Evolutionary conservation across 2,329 filamentous ascomycete species (phyloP), one percentile per base, ranked within the genome.

Genomic region (Amauroascus niger): DNA sequence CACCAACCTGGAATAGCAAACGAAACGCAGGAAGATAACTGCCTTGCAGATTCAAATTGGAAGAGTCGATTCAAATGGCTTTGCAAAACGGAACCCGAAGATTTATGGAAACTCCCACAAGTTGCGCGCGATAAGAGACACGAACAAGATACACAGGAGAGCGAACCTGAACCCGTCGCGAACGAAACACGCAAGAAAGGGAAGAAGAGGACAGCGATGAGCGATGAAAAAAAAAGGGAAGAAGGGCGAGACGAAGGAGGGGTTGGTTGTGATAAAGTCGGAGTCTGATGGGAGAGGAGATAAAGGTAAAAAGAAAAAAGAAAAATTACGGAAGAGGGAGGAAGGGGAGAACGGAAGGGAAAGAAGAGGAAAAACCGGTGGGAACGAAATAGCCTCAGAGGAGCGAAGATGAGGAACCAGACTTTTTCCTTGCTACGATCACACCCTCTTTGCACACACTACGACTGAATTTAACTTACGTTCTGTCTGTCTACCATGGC

Each of bases 111-210:
- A 33, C 32, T 40, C 32, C 43, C 30, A 51, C 40, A 40, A 33
- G 41, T 44, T 47, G 48, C 47, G 43, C 49, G 39, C 39, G 35
- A 49, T 11, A 32, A 51, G 45, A 18, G 41, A 35, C 16, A 51
- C 20, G 16, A 51, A 43, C 18, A 52, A 22, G 40, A 55, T 35
- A 50, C 24, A 48, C 37, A 49, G 48, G 44, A 45, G 22, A 50
- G 37, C 28, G 20, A 49, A 55, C 53, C 47, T 55, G 37, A 52
- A 44, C 49, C 49, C 39, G 49, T 52, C 41, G 49, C 49, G 49
- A 52, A 52, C 49, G 39, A 45, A 52, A 51, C 43, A 33, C 37
- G 45, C 52, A 41, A 30, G 16, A 48, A 48, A 48, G 28, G n/a
- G 49, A 22, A 51, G 39, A 22, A 28, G 45, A n/a, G 24, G n/a